Evolutionary conservation across 2,329 filamentous ascomycete genomes (phyloP).

Genomic region (Penicillium sp.): DNA sequence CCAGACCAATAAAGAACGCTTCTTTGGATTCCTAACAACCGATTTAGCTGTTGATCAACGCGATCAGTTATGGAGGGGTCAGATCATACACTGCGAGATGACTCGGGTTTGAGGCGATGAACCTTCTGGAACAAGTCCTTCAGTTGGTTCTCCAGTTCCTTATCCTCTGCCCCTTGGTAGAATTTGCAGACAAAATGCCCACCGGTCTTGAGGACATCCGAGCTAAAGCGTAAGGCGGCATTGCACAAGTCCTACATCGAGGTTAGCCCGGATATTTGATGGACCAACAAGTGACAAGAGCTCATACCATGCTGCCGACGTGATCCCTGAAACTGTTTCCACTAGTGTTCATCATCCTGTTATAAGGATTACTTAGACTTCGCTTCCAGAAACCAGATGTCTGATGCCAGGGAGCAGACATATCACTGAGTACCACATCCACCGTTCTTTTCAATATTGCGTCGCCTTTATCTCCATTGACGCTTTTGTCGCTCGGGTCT

Average conservation of each 20-base stretch:
- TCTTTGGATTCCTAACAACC: conserved; percentile 71
- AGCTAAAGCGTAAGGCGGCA: conserved; percentile 79
- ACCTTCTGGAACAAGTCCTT: conserved; percentile 77
- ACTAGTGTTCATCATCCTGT: conserved; percentile 99
- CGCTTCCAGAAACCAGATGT: conserved; percentile 74
- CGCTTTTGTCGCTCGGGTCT: not conserved
- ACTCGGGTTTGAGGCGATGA: conserved; percentile 83
- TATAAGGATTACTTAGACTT: conserved; percentile 91
- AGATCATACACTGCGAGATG: conserved; percentile 70
- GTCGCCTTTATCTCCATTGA: not conserved
- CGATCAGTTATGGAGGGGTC: not conserved
- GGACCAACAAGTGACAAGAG: conserved; percentile 6
- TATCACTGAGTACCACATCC: conserved; percentile 95
- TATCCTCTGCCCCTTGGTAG: conserved; percentile 88
- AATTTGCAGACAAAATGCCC: conserved; percentile 98
- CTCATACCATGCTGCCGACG: conserved; percentile 83
- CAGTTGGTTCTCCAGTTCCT: conserved; percentile 69
- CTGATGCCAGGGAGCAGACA: conserved; percentile 95
- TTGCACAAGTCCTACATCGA: conserved; percentile 74
- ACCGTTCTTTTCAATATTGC: conserved; percentile 58
- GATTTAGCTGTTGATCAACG: conserved; percentile 13
- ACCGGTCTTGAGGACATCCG: conserved; percentile 74
- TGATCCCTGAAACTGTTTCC: conserved; percentile 85
- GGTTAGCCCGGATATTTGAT: conserved; percentile 6
- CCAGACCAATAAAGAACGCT: conserved; percentile 77